phyloP scores from a whole-genome alignment of 2,329 filamentous ascomycete species.

The Penicillium concentricum region DNA sequence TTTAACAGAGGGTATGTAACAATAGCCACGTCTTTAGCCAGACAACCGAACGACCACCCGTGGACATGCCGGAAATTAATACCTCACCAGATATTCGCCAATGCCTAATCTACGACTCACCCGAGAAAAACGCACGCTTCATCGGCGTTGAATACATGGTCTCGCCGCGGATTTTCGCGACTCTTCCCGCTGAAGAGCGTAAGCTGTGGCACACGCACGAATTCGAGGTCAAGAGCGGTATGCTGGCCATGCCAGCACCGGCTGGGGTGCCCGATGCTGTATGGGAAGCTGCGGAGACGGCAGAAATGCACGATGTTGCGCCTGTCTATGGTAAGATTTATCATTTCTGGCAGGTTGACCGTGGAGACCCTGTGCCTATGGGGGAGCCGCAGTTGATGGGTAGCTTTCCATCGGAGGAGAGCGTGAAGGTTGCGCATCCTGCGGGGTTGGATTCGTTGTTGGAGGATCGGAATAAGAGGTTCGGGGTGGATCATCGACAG shows the following conservation, averaged over 20 bases:
- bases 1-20: constrained; percentile 56
- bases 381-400: constrained; percentile 64
- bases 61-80: background rate
- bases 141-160: constrained; percentile 92
- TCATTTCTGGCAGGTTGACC: constrained; percentile 83
- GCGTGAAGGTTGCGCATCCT: constrained; percentile 23
- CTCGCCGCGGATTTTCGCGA: constrained; percentile 64
- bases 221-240: constrained; percentile 46
- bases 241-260: constrained; percentile 44
- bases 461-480: constrained; percentile 54
- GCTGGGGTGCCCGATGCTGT: constrained; percentile 49
- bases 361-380: constrained; percentile 63
- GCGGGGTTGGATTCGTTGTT: constrained; percentile 40
- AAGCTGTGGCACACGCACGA: constrained; percentile 76
- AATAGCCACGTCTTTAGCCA: background rate
- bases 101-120: constrained; percentile 79
- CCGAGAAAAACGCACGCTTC: constrained; percentile 64
- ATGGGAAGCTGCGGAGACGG: constrained; percentile 75
- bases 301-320: constrained; percentile 76
- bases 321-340: constrained; percentile 79
- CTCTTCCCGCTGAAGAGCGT: constrained; percentile 65
- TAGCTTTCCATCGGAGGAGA: constrained; percentile 48
- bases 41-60: background rate
- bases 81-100: constrained; percentile 65
- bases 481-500: constrained; percentile 50